These are phyloP conservation scores for Aquanectria penicillioides DNA, from an alignment of 2,329 filamentous ascomycete species.

Conservation along the genomic window DNA sequence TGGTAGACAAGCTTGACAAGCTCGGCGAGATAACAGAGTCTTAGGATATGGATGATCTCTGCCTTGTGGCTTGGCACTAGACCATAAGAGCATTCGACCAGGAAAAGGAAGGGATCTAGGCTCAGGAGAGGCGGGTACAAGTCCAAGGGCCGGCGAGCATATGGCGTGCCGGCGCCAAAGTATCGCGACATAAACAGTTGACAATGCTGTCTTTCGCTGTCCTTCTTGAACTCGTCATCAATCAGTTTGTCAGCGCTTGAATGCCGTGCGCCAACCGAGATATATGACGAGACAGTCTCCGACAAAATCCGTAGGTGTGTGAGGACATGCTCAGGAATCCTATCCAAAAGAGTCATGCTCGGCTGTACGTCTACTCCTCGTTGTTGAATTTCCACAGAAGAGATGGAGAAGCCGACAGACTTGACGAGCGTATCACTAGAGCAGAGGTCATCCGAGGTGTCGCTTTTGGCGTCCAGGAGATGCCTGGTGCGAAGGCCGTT, in stretches of 20 bases:
- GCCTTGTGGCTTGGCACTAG: slow-evolving; percentile 73
- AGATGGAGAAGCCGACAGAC: slow-evolving; percentile 84
- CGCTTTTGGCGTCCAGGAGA: slow-evolving; percentile 41
- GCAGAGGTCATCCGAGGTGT: slow-evolving; percentile 56
- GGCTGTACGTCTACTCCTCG: slow-evolving; percentile 81
- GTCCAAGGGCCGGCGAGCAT: slow-evolving; percentile 54
- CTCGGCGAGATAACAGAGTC: slow-evolving; percentile 90
- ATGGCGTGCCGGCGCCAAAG: slow-evolving; percentile 53
- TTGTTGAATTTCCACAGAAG: slow-evolving; percentile 90
- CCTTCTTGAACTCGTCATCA: slow-evolving; percentile 71
- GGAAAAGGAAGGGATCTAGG: slow-evolving; percentile 80
- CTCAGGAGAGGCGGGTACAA: slow-evolving; percentile 68
- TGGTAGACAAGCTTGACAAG: slow-evolving; percentile 82
- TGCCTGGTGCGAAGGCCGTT: slow-evolving; percentile 61
- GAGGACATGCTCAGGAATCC: slow-evolving; percentile 83
- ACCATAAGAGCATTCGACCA: slow-evolving; percentile 81
- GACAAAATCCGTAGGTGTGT: slow-evolving; percentile 89
- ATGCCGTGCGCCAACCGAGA: slow-evolving; percentile 77
- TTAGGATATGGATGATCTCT: slow-evolving; percentile 82
- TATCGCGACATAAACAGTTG: slow-evolving; percentile 77
- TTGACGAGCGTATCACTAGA: slow-evolving; percentile 69
- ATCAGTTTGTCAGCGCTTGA: slow-evolving; percentile 69
- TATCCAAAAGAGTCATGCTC: slow-evolving; percentile 81
- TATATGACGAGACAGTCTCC: slow-evolving; percentile 88
- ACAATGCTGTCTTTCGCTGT: slow-evolving; percentile 77